Evolutionary conservation across 2,329 filamentous ascomycete species (phyloP), one percentile per base, ranked within the genome.

Genomic region (Colletotrichum sp.): DNA sequence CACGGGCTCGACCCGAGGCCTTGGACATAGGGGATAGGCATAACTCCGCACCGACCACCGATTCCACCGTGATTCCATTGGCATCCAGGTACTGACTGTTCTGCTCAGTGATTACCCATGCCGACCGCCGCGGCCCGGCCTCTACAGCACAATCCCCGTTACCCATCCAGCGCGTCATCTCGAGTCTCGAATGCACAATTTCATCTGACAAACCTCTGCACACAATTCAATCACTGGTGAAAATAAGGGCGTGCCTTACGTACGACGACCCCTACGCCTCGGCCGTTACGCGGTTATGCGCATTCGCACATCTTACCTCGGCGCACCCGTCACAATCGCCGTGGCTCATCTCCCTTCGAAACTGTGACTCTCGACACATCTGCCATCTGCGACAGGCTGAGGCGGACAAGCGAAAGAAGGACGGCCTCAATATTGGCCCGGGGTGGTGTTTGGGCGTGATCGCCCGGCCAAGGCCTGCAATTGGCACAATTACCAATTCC

Each of bases 41-140:
- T 75, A 75, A 73, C 64, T 75, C 73, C 73, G 73, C 70, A 72
- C 64, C 65, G 38, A 75, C 73, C 62, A 73, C 55, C 32, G 16
- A 32, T 34, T 21, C 38, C 16, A 48, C 26, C 15, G n/a, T 38
- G 30, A 75, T 72, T 34, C 61, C 60, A 56, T 60, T 48, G n/a
- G 43, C 43, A 52, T 52, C 43, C 43, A 21, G 43, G n/a, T 21
- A 52, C 43, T 52, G 43, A 52, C n/a, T 21, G 43, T 52, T 52
- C 43, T 13, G n/a, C 43, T 21, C 43, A 34, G 62, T 38, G 60
- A 64, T 36, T 64, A 36, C 56, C 60, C 16, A 52, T 52, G n/a
- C 52, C 36, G 32, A 32, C 36, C 24, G 43, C 65, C 56, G 56
- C 56, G 30, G 18, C 65, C 36, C 56, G 43, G 38, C 38, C n/a